Conservation (phyloP, 2,329 filamentous ascomycete species). For the Fusarium sp. region DNA sequence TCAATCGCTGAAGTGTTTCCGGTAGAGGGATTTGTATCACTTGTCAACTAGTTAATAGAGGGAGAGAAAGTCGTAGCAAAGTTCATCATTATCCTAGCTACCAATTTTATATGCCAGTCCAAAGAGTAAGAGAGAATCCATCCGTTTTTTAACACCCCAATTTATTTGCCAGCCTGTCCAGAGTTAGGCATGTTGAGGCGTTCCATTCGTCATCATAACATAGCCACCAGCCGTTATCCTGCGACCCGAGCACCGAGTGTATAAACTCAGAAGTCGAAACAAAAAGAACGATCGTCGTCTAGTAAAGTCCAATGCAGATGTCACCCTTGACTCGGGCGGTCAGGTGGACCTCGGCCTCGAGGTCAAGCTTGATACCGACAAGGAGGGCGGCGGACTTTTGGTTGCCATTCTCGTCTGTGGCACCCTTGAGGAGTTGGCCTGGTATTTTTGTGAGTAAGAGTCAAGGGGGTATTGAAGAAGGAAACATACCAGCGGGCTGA, state of each 20-base stretch:
- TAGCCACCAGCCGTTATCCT: constrained; percentile 26
- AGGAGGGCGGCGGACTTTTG: constrained; percentile 69
- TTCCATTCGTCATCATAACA: constrained; percentile 42
- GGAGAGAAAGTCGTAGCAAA: constrained; percentile 29
- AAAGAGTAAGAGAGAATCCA: constrained; percentile 31
- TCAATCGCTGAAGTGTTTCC: neutral
- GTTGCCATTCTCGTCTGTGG: constrained; percentile 68
- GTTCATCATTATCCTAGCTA: constrained; percentile 36
- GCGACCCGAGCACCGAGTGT: constrained; percentile 31
- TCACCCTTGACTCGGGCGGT: constrained; percentile 71
- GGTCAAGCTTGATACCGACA: constrained; percentile 72
- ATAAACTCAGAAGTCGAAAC: constrained; percentile 1
- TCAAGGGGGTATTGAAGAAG: too few species aligned
- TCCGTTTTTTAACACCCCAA: constrained; percentile 31
- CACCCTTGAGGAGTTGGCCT: constrained; percentile 68
- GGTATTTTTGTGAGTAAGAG: constrained; percentile 11
- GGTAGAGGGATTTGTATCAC: neutral
- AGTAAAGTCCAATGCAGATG: constrained; percentile 62
- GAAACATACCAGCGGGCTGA: constrained; percentile 49
- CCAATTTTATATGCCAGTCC: constrained; percentile 31
- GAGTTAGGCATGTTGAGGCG: constrained; percentile 33
- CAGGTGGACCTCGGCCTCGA: constrained; percentile 72
- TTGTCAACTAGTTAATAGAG: neutral
- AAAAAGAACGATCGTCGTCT: constrained; percentile 7
- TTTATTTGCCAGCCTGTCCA: constrained; percentile 35